Evolutionary conservation across 306 rosid genomes (phyloP), one percentile per base, ranked within the genome.

Genomic region (Cucurbita ficifolia): DNA sequence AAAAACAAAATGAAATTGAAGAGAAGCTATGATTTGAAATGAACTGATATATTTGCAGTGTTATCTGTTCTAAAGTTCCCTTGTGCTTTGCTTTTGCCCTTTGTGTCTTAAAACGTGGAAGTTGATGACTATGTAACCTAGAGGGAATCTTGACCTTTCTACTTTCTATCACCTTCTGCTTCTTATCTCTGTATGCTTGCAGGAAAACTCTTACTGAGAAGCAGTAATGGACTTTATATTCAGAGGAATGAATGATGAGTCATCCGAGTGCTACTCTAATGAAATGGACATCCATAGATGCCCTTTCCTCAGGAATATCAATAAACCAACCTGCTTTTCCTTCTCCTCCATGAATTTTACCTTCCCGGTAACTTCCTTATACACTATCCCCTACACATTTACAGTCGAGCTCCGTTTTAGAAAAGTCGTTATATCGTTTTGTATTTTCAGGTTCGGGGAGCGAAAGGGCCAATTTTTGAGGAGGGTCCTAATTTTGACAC

Each of bases 391-490:
- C 14, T 60, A 6, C 35, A 18, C 52, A 5, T 40, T n/a, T n/a
- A 8, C 77, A 50, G 10, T 39, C 33, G 7, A 50, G 22, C 70
- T 80, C 60, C 7, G 24, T 73, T 55, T 61, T 33, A 48, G 50
- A 46, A 61, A 50, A 36, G 57, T 62, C 10, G 21, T 54, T 71
- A 57, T 75, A 59, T 71, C 62, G 38, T 18, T 61, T 65, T 75
- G 50, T 22, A 42, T 61, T 35, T 60, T 57, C 75, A 83, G 89
- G 81, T 61, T 53, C 75, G 29, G 45, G 90, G 91, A 76, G 78
- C 73, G 40, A 87, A 75, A 78, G 96, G 93, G 83, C 97, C 97
- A 22, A 91, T 91, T 70, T 89, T 89, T 81, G 92, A 89, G 83
- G 97, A 91, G 79, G 93, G 88, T 73, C 88, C 90, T 12, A 75